Evolutionary conservation across 257 asterid genomes (phyloP), one percentile per base, ranked within the genome.

Genomic region (Solanum rostratum): DNA sequence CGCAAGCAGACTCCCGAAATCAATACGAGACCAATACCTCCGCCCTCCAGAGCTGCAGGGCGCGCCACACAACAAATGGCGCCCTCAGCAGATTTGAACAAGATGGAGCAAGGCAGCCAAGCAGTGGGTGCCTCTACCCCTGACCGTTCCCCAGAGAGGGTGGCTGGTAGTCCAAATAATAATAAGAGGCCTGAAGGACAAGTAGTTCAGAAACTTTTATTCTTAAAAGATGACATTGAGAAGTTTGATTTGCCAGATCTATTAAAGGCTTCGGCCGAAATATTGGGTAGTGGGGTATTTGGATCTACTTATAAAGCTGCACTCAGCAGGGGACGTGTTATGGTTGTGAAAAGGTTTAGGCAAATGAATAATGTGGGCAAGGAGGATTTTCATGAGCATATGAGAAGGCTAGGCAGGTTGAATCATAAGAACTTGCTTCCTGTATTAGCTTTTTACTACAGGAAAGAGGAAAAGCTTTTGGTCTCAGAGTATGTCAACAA

Each of bases 391-490:
- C 87, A 87, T 49, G 99, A 97, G 87, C 98, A 97, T 74, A 97
- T 97, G 99, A 88, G 97, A 60, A 87, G 97, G 87, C 82, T 97
- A n/a, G 99, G 99, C 16, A 88, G 90, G 52, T 80, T 97, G 87
- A 80, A 29, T 53, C 96, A 97, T 80, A 88, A 87, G 4, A 97
- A 97, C 71, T 87, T 97, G 85, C 95, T 97, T 78, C 93, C 95
- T 3, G 27, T 93, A 39, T 88, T 92, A 27, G 99, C 96, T 3
- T 97, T 87, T 90, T 95, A 93, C 83, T 97, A 94, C 63, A 88
- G 97, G 85, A 95, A 92, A 79, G 99, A 97, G 84, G 98, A 97
- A 94, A 97, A 97, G 88, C 97, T 97, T n/a, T 74, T 95, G 60
- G 90, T 97, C 73, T 83, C 92, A 0, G 89, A 90, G 81, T 93